Evolutionary conservation across 2,329 filamentous ascomycete genomes (phyloP).

Genomic region (Diaporthe capsici): DNA sequence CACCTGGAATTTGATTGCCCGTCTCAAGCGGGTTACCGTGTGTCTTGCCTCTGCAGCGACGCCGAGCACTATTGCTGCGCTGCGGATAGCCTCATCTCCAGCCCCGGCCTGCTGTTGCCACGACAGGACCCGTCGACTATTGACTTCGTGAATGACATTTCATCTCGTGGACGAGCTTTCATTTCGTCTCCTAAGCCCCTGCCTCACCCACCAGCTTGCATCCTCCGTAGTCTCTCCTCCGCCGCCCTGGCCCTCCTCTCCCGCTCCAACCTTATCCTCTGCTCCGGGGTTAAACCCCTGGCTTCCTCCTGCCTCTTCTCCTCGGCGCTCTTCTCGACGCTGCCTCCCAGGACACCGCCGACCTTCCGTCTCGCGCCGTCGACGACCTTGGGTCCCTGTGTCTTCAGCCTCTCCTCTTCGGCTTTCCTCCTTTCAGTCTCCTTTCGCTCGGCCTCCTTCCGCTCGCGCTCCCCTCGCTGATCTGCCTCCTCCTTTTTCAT

Average conservation of each 20-base stretch:
- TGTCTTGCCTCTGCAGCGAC: conserved; percentile 14
- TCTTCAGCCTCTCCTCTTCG: conserved; percentile 80
- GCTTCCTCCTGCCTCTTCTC: conserved; percentile 88
- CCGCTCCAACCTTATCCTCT: conserved; percentile 85
- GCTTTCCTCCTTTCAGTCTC: conserved; percentile 79
- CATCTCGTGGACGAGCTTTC: conserved; percentile 1
- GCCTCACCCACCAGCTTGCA: conserved; percentile 63
- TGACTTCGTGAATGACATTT: neutral
- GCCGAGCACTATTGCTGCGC: conserved; percentile 6
- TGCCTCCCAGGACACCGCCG: conserved; percentile 68
- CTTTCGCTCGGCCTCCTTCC: conserved; percentile 75
- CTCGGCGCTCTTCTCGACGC: conserved; percentile 79
- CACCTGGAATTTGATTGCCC: conserved; percentile 18
- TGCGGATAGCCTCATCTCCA: conserved; percentile 27
- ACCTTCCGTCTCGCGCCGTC: conserved; percentile 59
- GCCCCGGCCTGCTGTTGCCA: neutral
- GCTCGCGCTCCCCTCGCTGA: conserved; percentile 77
- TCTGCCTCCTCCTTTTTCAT: conserved; percentile 81
- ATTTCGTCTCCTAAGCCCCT: conserved; percentile 3
- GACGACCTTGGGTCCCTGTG: conserved; percentile 72
- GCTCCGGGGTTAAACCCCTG: conserved; percentile 88
- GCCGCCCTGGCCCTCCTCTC: conserved; percentile 92
- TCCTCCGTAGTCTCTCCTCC: conserved; percentile 84
- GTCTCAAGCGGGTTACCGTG: conserved; percentile 12
- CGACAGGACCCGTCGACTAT: conserved; percentile 24